Conservation (phyloP, 495 filamentous ascomycete genomes). For the Collariella sp. region DNA sequence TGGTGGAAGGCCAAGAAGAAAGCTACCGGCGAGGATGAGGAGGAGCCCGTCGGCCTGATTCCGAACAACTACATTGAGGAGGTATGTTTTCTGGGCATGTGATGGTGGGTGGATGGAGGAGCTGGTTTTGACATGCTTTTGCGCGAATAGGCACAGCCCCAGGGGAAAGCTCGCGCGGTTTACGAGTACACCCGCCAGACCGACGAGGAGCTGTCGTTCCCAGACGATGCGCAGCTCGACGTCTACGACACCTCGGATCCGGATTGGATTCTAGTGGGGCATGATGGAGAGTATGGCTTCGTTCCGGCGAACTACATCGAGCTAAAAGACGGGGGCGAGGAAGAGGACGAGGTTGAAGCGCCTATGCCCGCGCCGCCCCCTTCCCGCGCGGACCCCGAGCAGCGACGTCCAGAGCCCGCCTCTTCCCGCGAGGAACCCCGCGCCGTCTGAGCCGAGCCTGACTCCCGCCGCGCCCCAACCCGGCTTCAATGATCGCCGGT, state of each 20-base stretch:
- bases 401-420: constrained; percentile 28
- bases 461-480: constrained; percentile 43
- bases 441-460: constrained; percentile 23
- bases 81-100: constrained; percentile 50
- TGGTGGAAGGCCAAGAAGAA: constrained; percentile 99
- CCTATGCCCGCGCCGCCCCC: constrained; percentile 23
- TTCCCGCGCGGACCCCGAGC: constrained; percentile 23
- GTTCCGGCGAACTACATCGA: constrained; percentile 98
- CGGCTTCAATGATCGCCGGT: constrained; percentile 61
- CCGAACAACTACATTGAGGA: constrained; percentile 95
- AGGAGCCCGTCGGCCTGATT: constrained; percentile 87
- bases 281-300: constrained; percentile 83
- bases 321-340: constrained; percentile 29
- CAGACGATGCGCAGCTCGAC: constrained; percentile 73
- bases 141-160: constrained; percentile 55
- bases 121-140: not conserved
- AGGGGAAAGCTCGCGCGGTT: constrained; percentile 67
- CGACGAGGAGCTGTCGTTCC: constrained; percentile 94
- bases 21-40: constrained; percentile 79
- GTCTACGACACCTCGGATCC: constrained; percentile 90
- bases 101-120: not conserved
- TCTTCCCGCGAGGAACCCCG: constrained; percentile 27
- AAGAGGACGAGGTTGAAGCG: constrained; percentile 22
- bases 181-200: constrained; percentile 97
- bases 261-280: constrained; percentile 91